Evolutionary conservation across 805 yeast genomes (phyloP), one percentile per base, ranked within the genome.

Genomic region (Yamadazyma endophytica): DNA sequence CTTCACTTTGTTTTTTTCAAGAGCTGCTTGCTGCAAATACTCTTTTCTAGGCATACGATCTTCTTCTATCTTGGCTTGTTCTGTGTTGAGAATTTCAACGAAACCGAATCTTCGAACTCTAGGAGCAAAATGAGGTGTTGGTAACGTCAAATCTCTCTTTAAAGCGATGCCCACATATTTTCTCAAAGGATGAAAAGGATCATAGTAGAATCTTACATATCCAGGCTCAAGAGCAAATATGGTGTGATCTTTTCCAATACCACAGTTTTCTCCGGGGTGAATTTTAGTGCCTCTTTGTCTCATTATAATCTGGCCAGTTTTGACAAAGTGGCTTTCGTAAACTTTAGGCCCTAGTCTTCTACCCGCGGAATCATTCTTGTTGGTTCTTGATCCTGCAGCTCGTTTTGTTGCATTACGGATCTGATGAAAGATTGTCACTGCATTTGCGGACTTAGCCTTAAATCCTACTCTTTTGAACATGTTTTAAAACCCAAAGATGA

Each of bases 151-250:
- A 2, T 79, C 82, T 37, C 71, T 70, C 22, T 62, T 64, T 31
- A 92, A 68, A 0, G 95, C 88, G 22, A 92, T 79, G 23, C 98
- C 98, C 42, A 88, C 83, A 52, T 85, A 86, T 52, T 79, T 82
- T 53, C 97, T 78, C 54, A 78, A 76, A 25, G 97, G 97, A 52
- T 92, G 97, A 70, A 92, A 92, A 4, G 98, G 97, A 64, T 92
- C 96, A 39, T 81, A 64, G 59, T 92, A 92, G 61, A 76, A 92
- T 42, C 94, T 75, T 18, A 90, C 97, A 55, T 68, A 87, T 16
- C 98, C 98, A 3, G 96, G 96, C 53, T 92, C 97, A 21, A 68
- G 49, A 3, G 98, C 96, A 56, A 70, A 87, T 19, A 92, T 73
- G 2, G 98, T 90, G 57, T 89, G 97, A 56, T 92, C 97, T 49